Base-by-base conservation (phyloP, 2,329 filamentous ascomycete genomes). In the Alternaria sp. region DNA sequence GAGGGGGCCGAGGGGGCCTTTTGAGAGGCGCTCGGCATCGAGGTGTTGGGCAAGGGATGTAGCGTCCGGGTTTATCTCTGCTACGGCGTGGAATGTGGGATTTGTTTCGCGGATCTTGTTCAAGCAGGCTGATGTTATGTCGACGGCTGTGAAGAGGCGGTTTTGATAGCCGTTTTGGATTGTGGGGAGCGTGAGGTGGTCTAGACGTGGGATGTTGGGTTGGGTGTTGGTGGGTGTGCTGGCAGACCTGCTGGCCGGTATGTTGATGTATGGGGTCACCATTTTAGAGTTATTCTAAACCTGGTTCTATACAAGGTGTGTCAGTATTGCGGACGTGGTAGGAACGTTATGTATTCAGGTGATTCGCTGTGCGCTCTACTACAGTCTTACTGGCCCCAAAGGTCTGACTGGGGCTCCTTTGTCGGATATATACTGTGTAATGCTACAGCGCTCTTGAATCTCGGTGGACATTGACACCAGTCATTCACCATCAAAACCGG, bases 91-190 rank as follows among this genome's bases (percentile, higher is more conserved):
- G 68, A 88, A 84, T 15, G 78, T 73, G 1, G 83, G 81, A 70
- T 90, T 88, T 72, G 86, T 82, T 11, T 80, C 77, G 59, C 86
- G 81, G 58, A 89, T 87, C 87, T 83, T 2, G 84, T 75, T 21
- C n/a, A 89, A 73, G 71, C 87, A 89, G 5, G 83, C 79, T 71
- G 53, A 41, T 1, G 53, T 55, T 6, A 55, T 23, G 21, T 28
- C 30, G 7, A 15, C 37, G 23, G 53, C 11, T 44, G 53, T 44
- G 49, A 37, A 41, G 30, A 53, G 20, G 28, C 15, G 20, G 20
- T 37, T 25, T 23, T 18, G 30, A 6, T 37, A 41, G 14, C 28
- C 20, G 20, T n/a, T 41, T 2, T 41, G 49, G 8, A 53, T 37
- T n/a, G 20, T 41, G 28, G 14, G 49, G 33, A 44, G 33, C 15